Evolutionary conservation across 176 grass and related monocot genomes (phyloP), one percentile per base, ranked within the genome.

Genomic region (Raddia distichophylla): DNA sequence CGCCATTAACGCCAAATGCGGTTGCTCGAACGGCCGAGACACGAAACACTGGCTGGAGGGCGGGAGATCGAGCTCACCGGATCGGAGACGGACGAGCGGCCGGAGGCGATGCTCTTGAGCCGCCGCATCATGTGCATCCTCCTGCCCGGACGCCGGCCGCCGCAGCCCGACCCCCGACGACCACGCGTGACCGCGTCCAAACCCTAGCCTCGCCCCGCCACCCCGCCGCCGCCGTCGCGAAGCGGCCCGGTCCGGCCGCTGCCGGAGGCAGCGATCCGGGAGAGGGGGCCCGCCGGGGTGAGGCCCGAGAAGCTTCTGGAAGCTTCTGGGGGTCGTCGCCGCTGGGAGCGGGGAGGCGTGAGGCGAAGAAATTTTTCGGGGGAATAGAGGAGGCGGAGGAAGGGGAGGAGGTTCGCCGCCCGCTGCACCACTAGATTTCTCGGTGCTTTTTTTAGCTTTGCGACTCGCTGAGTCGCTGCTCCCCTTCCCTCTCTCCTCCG

Each of bases 71-170:
- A 80, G 86, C 92, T 78, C 84, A 98, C 95, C 58, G 92, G 92
- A 85, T 98, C 95, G 80, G 95, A 94, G 69, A 91, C 77, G 18
- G 92, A 98, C 6, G 90, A 93, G 82, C 92, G 92, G 52, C 92
- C 92, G 27, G 95, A 94, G 47, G 92, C 90, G 87, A 98, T 94
- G 92, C 92, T 98, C 86, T 98, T 98, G 10, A 97, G 83, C 83
- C 94, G 89, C 76, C 92, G 90, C 92, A 97, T 94, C 94, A 97
- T 89, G 92, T 97, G 90, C 94, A 97, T 97, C 87, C 84, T 97
- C 85, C 77, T 70, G 12, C 80, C 42, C 32, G 27, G 4, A 61
- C n/a, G 61, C 73, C 64, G 61, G 60, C 76, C 11, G 44, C 60
- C 2, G 57, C 69, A 62, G 40, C 74, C 60, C 40, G 62, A 65